Percentiles rank a stretch among this genome's conserved stretches.
phyloP scores from a whole-genome alignment of 768 basidiomycete genomes.

The Podaxis mareebaensis region DNA sequence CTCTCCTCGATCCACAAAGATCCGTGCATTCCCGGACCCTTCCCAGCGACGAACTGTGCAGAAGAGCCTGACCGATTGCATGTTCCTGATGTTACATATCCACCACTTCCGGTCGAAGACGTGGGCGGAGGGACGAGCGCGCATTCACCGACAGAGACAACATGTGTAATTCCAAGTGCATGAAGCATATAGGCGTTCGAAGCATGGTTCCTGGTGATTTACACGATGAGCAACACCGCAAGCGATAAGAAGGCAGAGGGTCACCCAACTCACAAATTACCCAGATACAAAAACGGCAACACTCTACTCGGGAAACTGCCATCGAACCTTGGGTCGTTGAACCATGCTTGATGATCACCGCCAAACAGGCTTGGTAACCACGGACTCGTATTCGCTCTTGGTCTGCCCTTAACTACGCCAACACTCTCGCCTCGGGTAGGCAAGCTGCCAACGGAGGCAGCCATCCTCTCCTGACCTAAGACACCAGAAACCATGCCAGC shows the following conservation, averaged over 20 bases:
- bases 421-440: not conserved
- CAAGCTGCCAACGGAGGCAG: not conserved
- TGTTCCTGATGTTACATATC: slow-evolving; percentile 20
- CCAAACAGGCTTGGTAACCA: slow-evolving; percentile 60
- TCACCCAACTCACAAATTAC: slow-evolving; percentile 74
- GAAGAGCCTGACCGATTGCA: slow-evolving; percentile 31
- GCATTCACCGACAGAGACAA: slow-evolving; percentile 95
- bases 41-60: slow-evolving; percentile 42
- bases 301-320: slow-evolving; percentile 95
- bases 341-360: slow-evolving; percentile 88
- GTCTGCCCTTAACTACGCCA: slow-evolving; percentile 44
- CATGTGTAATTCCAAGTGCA: slow-evolving; percentile 93
- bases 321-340: slow-evolving; percentile 90
- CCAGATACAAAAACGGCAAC: slow-evolving; percentile 90
- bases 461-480: not conserved
- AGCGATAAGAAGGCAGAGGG: slow-evolving; percentile 13
- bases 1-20: slow-evolving; percentile 87
- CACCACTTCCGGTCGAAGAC: slow-evolving; percentile 23
- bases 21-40: slow-evolving; percentile 56
- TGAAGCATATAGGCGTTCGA: slow-evolving; percentile 95
- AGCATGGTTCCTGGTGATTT: slow-evolving; percentile 75
- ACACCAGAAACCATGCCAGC: not conserved
- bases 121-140: slow-evolving; percentile 78
- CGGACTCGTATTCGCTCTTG: slow-evolving; percentile 71
- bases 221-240: slow-evolving; percentile 9